Percentiles rank a stretch among this genome's conserved stretches.
Evolutionary conservation across 2,329 filamentous ascomycete genomes (phyloP).

Genomic region (Alternaria ventricosa): DNA sequence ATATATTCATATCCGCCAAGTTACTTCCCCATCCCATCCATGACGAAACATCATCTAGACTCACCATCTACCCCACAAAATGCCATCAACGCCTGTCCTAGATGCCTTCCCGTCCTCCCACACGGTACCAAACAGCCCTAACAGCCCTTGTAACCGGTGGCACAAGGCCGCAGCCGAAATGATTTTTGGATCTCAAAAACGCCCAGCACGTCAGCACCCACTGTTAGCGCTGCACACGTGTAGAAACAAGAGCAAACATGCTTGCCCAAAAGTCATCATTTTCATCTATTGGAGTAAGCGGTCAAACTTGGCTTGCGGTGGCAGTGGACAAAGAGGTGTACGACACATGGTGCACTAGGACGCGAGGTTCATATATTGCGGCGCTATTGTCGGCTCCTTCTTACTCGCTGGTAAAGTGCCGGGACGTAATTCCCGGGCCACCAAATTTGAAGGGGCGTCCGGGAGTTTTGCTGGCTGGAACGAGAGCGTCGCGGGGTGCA

Average conservation of each 20-base stretch:
- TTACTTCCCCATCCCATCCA: background rate
- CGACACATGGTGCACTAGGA: background rate
- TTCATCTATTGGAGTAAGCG: background rate
- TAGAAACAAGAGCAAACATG: background rate
- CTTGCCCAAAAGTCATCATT: background rate
- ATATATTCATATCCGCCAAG: slow-evolving; percentile 1
- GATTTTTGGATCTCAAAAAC: background rate
- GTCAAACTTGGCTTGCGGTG: background rate
- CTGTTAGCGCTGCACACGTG: background rate
- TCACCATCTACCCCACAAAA: slow-evolving; percentile 3
- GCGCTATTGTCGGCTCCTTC: slow-evolving; percentile 4
- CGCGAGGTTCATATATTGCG: slow-evolving; percentile 10
- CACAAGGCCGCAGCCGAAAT: slow-evolving; percentile 5
- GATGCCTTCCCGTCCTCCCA: background rate
- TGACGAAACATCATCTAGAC: background rate
- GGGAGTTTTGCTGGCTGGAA: background rate
- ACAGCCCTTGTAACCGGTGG: slow-evolving; percentile 16
- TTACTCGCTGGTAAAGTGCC: slow-evolving; percentile 3
- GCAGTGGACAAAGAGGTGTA: background rate
- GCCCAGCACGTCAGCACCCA: background rate
- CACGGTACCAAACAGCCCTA: background rate
- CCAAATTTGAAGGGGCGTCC: background rate
- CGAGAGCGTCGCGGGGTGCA: slow-evolving; percentile 3
- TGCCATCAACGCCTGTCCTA: background rate
- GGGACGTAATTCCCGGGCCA: background rate